Evolutionary conservation across 176 grass and related monocot genomes (phyloP).

Genomic region (Miscanthus lutarioriparius): DNA sequence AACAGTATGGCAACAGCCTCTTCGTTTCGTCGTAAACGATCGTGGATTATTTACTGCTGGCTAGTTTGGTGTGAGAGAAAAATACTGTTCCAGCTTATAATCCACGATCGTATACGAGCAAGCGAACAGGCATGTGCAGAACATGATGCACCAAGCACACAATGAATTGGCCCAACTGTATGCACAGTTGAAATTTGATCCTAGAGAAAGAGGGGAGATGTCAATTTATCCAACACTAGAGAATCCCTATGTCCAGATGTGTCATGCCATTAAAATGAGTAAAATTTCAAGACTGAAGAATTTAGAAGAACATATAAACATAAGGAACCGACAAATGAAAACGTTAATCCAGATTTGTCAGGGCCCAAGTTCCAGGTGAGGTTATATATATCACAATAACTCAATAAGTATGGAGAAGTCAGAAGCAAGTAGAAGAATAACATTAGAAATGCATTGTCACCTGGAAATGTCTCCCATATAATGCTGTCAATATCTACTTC

Average conservation of each 20-base stretch:
- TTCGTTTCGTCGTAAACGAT: too few species aligned
- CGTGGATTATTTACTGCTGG: too few species aligned
- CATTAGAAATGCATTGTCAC: neutral
- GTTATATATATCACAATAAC: neutral
- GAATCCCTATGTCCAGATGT: neutral
- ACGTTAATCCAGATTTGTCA: neutral
- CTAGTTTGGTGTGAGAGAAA: too few species aligned
- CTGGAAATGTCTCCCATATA: conserved; percentile 1
- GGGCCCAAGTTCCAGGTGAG: neutral
- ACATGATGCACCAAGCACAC: neutral
- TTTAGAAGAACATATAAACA: neutral
- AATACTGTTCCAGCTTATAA: too few species aligned
- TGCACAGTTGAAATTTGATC: neutral
- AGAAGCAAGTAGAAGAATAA: conserved; percentile 9
- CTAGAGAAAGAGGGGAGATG: neutral
- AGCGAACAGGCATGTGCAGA: neutral
- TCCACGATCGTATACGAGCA: too few species aligned
- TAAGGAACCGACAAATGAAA: conserved; percentile 12
- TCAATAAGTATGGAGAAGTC: neutral
- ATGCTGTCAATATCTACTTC: neutral
- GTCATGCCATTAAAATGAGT: neutral
- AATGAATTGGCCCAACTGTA: neutral
- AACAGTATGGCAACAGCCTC: too few species aligned
- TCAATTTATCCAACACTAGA: neutral
- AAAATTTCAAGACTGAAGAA: neutral